Evolutionary conservation across 139 green algal species (phyloP).

Genomic region (Chlamydomonas schloesseri): DNA sequence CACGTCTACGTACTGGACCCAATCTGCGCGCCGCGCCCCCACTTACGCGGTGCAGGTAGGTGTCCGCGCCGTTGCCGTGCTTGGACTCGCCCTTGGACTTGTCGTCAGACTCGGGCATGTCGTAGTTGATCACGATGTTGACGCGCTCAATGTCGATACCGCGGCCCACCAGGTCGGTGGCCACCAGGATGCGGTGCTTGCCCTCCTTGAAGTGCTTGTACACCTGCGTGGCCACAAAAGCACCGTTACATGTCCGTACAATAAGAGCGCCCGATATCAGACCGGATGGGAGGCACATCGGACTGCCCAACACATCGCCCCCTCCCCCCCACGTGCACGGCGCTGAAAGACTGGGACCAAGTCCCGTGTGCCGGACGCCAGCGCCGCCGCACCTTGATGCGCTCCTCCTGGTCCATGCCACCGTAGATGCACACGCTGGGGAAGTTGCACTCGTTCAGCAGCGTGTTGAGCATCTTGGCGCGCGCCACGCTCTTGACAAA

Average conservation of each 20-base stretch:
- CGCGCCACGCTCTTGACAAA: conserved; percentile 91
- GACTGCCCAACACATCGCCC: too few relatives aligned
- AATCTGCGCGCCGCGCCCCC: too few relatives aligned
- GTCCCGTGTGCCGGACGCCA: too few relatives aligned
- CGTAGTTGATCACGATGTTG: conserved; percentile 99
- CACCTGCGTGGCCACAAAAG: conserved; percentile 33
- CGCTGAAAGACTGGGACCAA: too few relatives aligned
- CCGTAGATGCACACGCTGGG: conserved; percentile 94
- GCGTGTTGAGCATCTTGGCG: conserved; percentile 90
- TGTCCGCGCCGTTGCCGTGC: conserved; percentile 96
- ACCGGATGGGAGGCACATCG: too few relatives aligned
- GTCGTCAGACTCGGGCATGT: conserved; percentile 98
- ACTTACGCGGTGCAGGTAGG: conserved; percentile 94
- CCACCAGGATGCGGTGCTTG: conserved; percentile 97
- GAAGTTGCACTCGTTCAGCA: conserved; percentile 99
- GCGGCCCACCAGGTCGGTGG: conserved; percentile 97
- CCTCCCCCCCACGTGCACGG: too few relatives aligned
- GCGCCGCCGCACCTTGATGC: conserved; percentile 62
- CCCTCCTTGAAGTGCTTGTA: conserved; percentile 98
- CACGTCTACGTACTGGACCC: too few relatives aligned
- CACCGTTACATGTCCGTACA: neutral
- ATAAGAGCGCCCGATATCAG: too few relatives aligned
- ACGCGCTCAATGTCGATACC: conserved; percentile 99
- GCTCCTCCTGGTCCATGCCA: conserved; percentile 90
- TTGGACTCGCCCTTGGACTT: conserved; percentile 45